Base-by-base conservation (phyloP, 148 eudicot genomes). In the Heliamphora exappendiculata region DNA sequence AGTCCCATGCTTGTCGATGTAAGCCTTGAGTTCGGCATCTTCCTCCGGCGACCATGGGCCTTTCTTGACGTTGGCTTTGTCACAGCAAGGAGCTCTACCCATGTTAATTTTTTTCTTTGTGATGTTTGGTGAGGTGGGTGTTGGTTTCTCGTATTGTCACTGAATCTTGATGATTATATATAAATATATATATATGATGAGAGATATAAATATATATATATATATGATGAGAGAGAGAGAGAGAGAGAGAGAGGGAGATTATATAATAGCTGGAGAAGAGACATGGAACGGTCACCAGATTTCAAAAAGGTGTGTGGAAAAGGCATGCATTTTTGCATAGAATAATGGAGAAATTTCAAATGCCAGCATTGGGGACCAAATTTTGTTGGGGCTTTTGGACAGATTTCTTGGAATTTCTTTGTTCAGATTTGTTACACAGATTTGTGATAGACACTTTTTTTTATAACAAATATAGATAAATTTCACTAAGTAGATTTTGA, bases 221-320 rank as follows among this genome's bases (percentile, higher is more conserved):
- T 62, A 24, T 14, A 45, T 67, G 47, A 70, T 44, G 47, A 5
- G 29, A 70, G 74, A 68, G 77, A 79, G 70, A 49, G 78, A 54
- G 72, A 49, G 75, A 76, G 74, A 69, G 79, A 45, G 76, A 83
- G 75, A 24, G 77, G 60, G 82, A 24, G 71, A 81, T 82, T 82
- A 67, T 81, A 80, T 81, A 89, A 86, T 89, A 85, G 89, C 91
- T 83, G 87, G 93, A 86, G 91, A 82, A 83, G 79, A 79, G 79
- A 82, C 78, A 82, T 71, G 73, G 81, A 86, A 81, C 42, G 79
- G 85, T 88, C 85, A 78, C 78, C 70, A 81, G 77, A 77, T 83
- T 86, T 86, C 83, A 82, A 81, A 86, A 83, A 72, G 72, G 59
- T 55, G 65, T 75, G 51, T 78, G 75, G 76, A 85, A 81, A 87